Percentiles rank a stretch among this genome's conserved stretches.
Conservation (phyloP, 495 filamentous ascomycete genomes). For the Jackrogersella multiformis region DNA sequence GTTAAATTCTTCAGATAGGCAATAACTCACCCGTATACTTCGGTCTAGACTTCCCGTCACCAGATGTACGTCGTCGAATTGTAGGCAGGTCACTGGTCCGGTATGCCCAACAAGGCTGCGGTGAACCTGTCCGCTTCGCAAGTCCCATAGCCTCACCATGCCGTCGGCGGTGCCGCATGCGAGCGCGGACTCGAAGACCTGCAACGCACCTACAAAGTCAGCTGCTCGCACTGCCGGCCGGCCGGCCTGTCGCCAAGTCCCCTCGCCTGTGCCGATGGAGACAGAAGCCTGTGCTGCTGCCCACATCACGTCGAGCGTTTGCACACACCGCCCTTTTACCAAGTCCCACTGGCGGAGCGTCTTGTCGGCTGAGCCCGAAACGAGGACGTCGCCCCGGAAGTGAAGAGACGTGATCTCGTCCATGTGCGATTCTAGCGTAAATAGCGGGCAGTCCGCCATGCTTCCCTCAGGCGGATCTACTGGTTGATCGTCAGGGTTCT, state of each 20-base stretch:
- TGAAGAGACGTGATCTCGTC: slow-evolving; percentile 95
- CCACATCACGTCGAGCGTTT: slow-evolving; percentile 99
- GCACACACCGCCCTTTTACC: slow-evolving; percentile 92
- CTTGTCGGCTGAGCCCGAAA: slow-evolving; percentile 97
- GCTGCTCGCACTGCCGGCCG: slow-evolving; percentile 70
- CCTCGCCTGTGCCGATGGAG: slow-evolving; percentile 62
- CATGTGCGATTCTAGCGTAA: slow-evolving; percentile 87
- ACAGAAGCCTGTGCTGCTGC: slow-evolving; percentile 91
- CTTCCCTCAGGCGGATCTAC: slow-evolving; percentile 72
- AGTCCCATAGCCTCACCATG: slow-evolving; percentile 97
- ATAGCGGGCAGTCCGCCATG: slow-evolving; percentile 87
- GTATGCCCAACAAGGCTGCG: slow-evolving; percentile 96
- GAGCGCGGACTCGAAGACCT: slow-evolving; percentile 96
- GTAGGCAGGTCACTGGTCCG: slow-evolving; percentile 91
- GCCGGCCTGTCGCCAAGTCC: slow-evolving; percentile 63
- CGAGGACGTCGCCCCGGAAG: slow-evolving; percentile 85
- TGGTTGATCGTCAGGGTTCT: slow-evolving; percentile 66
- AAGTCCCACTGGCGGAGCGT: slow-evolving; percentile 98
- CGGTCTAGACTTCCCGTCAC: slow-evolving; percentile 94
- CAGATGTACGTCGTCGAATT: slow-evolving; percentile 95
- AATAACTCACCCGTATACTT: slow-evolving; percentile 85
- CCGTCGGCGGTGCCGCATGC: slow-evolving; percentile 99
- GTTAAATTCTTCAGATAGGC: not conserved
- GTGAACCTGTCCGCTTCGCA: slow-evolving; percentile 95
- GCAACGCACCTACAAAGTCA: slow-evolving; percentile 93